A percentile compares a stretch with the other conserved stretches of the same genome.
Evolutionary conservation across 257 asterid species (phyloP).

Genomic region (Verbascum thapsus): DNA sequence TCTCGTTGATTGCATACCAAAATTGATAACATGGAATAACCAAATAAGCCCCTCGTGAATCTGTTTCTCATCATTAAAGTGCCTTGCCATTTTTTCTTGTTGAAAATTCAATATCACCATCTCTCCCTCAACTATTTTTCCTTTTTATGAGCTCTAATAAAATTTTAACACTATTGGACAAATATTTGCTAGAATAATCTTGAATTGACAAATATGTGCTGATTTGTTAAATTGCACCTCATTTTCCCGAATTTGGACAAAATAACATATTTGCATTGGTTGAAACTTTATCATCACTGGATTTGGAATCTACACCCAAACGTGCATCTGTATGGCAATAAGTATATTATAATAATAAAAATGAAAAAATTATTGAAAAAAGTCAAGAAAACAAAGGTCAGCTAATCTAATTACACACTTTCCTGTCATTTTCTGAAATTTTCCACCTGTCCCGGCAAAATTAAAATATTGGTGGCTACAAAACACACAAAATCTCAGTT

Average conservation of each 20-base stretch:
- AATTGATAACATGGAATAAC: no score
- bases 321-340: constrained; percentile 31
- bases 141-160: background rate
- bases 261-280: constrained; percentile 16
- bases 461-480: constrained; percentile 1
- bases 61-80: constrained; percentile 17
- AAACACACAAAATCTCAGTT: constrained; percentile 8
- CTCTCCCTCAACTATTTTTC: background rate
- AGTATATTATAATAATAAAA: constrained; percentile 10
- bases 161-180: background rate
- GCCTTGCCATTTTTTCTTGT: background rate
- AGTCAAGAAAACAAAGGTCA: constrained; percentile 17
- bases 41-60: background rate
- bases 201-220: background rate
- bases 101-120: background rate
- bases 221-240: background rate
- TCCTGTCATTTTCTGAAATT: constrained; percentile 21
- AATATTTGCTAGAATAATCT: background rate
- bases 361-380: background rate
- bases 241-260: constrained; percentile 17
- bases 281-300: constrained; percentile 21
- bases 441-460: background rate
- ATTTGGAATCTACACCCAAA: constrained; percentile 33
- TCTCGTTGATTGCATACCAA: no score
- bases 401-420: constrained; percentile 11